phyloP scores from a whole-genome alignment of 257 asterid species.

The Fraxinus cuspidata region DNA sequence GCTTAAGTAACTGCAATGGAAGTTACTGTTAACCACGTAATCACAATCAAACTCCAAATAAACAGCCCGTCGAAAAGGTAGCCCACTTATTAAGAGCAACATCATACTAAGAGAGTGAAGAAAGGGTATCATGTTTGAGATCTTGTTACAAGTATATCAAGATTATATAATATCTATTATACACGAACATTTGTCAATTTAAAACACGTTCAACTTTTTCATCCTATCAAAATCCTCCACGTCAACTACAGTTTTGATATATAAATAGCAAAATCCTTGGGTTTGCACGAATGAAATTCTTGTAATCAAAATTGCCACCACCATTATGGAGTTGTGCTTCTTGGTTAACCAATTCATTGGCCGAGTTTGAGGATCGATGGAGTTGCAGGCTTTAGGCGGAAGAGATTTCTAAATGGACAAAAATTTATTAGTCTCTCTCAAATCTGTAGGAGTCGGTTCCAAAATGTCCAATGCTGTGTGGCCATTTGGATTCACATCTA shows the following conservation, averaged over 20 bases:
- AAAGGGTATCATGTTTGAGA: slow-evolving; percentile 14
- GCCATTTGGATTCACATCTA: slow-evolving; percentile 27
- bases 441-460: neutral
- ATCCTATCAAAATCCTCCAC: too few relatives aligned
- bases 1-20: slow-evolving; percentile 39
- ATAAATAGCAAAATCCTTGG: neutral
- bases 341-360: slow-evolving; percentile 37
- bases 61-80: slow-evolving; percentile 40
- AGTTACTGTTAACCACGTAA: slow-evolving; percentile 53
- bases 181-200: too few relatives aligned
- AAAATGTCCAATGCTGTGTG: slow-evolving; percentile 34
- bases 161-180: too few relatives aligned
- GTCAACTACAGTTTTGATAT: too few relatives aligned
- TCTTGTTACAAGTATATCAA: too few relatives aligned
- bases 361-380: neutral
- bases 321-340: slow-evolving; percentile 41
- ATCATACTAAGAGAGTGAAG: slow-evolving; percentile 56
- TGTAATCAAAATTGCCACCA: slow-evolving; percentile 42
- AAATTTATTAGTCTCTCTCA: neutral
- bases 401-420: neutral
- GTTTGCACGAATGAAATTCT: slow-evolving; percentile 37
- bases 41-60: slow-evolving; percentile 50
- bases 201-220: too few relatives aligned
- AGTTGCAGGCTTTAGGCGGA: neutral
- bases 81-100: slow-evolving; percentile 53